A percentile compares a stretch with the other conserved stretches of the same genome.
phyloP scores from a whole-genome alignment of 305 asterid species.

The Coffea humblotiana region DNA sequence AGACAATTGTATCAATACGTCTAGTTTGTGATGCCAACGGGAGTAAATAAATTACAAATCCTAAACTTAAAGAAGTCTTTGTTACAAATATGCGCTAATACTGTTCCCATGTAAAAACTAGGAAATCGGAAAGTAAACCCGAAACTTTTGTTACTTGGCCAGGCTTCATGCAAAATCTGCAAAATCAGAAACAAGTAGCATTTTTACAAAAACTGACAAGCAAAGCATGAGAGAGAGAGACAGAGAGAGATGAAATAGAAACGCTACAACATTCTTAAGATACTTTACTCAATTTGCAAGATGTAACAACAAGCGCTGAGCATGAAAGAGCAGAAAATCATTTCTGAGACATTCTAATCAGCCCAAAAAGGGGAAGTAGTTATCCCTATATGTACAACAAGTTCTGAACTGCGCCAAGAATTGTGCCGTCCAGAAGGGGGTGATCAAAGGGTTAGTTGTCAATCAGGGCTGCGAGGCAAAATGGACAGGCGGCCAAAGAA shows the following conservation, averaged over 20 bases:
- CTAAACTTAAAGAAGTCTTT: not conserved
- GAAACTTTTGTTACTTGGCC: not conserved
- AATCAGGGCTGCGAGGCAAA: slow-evolving; percentile 32
- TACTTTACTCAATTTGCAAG: slow-evolving; percentile 24
- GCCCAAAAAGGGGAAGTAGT: slow-evolving; percentile 31
- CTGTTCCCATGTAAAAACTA: not conserved
- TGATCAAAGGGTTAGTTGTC: slow-evolving; percentile 55
- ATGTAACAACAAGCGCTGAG: slow-evolving; percentile 46
- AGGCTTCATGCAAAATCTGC: slow-evolving; percentile 7
- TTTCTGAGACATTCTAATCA: slow-evolving; percentile 44
- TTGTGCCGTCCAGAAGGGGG: slow-evolving; percentile 39
- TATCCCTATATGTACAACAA: slow-evolving; percentile 63
- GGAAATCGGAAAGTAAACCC: not conserved
- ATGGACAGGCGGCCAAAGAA: slow-evolving; percentile 13
- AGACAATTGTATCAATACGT: not conserved
- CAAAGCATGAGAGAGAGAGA: not conserved
- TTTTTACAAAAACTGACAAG: not conserved
- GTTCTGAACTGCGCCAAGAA: slow-evolving; percentile 34
- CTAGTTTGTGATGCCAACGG: not conserved
- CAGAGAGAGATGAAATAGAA: not conserved
- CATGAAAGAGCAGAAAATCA: slow-evolving; percentile 41
- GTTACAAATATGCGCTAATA: not conserved
- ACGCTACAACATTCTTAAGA: slow-evolving; percentile 23
- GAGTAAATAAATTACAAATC: not conserved
- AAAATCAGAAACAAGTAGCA: slow-evolving; percentile 1